A percentile compares a stretch with the other conserved stretches of the same genome.
These are phyloP conservation scores for Eucommia ulmoides DNA, from an alignment of 257 asterid genomes.

Conservation along the genomic window DNA sequence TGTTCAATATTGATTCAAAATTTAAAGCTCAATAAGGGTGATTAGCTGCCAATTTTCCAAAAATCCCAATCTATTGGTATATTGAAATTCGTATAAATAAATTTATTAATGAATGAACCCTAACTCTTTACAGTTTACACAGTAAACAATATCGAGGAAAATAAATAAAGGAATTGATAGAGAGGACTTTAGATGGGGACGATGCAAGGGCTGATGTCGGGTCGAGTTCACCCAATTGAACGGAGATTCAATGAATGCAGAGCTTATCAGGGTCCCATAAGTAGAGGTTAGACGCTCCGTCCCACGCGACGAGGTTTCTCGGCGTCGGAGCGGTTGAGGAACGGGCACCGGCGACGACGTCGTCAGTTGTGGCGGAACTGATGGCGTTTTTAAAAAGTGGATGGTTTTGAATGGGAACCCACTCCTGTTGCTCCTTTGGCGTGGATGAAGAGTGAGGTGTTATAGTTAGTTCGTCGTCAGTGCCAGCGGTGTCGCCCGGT, in stretches of 20 bases:
- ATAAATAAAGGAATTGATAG: too few relatives aligned
- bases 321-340: slow-evolving; percentile 19
- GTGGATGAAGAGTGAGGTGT: slow-evolving; percentile 43
- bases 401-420: slow-evolving; percentile 79
- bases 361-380: neutral
- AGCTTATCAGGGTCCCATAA: slow-evolving; percentile 53
- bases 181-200: slow-evolving; percentile 63
- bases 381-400: slow-evolving; percentile 51
- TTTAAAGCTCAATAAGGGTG: too few relatives aligned
- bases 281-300: slow-evolving; percentile 77
- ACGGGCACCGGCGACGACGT: slow-evolving; percentile 10
- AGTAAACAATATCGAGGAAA: too few relatives aligned
- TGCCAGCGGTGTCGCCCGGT: too few relatives aligned
- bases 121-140: too few relatives aligned
- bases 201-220: slow-evolving; percentile 63
- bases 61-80: too few relatives aligned
- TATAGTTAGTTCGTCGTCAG: slow-evolving; percentile 20
- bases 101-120: too few relatives aligned
- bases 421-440: slow-evolving; percentile 41
- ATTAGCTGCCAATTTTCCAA: too few relatives aligned
- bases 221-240: slow-evolving; percentile 78
- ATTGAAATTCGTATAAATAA: too few relatives aligned
- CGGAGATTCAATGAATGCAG: slow-evolving; percentile 59
- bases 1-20: too few relatives aligned
- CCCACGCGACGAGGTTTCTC: slow-evolving; percentile 84